Evolutionary conservation across 805 yeast genomes (phyloP).

Genomic region (Blastobotrys mokoenaii): DNA sequence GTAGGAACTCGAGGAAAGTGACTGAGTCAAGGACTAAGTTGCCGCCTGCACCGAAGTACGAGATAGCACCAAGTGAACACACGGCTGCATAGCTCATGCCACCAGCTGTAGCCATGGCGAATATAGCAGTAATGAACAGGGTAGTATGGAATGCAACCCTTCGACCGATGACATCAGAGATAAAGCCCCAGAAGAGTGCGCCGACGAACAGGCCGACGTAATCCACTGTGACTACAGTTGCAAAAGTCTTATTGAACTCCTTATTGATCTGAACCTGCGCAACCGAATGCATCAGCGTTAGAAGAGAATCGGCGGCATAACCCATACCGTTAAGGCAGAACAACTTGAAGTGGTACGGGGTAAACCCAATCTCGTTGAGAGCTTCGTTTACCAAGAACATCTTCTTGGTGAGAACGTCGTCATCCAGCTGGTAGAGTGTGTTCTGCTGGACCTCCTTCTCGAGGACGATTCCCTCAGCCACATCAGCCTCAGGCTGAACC

Average conservation of each 20-base stretch:
- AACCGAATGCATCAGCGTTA: constrained; percentile 38
- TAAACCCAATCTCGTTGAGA: constrained; percentile 52
- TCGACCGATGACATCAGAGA: constrained; percentile 48
- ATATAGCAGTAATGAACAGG: constrained; percentile 37
- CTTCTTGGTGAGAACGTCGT: constrained; percentile 6
- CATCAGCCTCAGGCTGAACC: too few species aligned
- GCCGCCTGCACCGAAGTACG: constrained; percentile 42
- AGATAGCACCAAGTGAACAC: constrained; percentile 32
- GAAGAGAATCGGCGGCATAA: constrained; percentile 45
- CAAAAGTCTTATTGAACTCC: constrained; percentile 33
- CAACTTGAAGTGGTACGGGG: constrained; percentile 42
- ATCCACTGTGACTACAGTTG: constrained; percentile 35
- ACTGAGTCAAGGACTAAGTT: constrained; percentile 47
- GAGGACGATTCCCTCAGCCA: too few species aligned
- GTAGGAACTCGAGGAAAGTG: constrained; percentile 44
- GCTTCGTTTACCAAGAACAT: constrained; percentile 40
- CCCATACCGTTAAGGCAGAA: constrained; percentile 48
- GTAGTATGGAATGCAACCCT: constrained; percentile 43
- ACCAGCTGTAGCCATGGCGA: constrained; percentile 42
- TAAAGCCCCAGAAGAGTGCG: constrained; percentile 45
- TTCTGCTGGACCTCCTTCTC: neutral
- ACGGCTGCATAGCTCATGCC: constrained; percentile 43
- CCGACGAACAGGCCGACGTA: constrained; percentile 46
- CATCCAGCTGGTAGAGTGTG: constrained; percentile 4
- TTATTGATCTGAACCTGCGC: constrained; percentile 38